Base-by-base conservation (phyloP, 768 basidiomycete species). In the Lentinula detonsa region DNA sequence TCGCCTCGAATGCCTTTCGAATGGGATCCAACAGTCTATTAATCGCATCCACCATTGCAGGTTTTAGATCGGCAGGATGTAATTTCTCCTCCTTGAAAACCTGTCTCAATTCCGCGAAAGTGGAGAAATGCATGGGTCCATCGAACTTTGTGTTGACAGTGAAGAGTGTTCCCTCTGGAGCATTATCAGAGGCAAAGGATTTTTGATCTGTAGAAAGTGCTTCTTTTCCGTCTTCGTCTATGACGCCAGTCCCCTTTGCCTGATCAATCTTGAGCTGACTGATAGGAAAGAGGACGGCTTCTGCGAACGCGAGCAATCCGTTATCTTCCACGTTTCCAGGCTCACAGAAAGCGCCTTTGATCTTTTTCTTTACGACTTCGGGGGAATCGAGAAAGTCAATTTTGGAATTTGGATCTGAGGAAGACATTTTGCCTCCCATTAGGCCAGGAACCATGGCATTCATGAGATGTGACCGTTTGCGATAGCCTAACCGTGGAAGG, bases 391-490 rank as follows among this genome's bases (percentile, higher is more conserved):
- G 86, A 74, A 98, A 93, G 76, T 99, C 97, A 71, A 98, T 96
- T 75, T 99, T 99, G 64, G 91, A 95, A 72, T 97, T 93, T 34
- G 94, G 94, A 67, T 98, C 96, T 1, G 96, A 98, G 1, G 95
- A 89, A 15, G 95, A 97, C 97, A 99, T 98, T 71, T 99, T 99
- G 16, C 93, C 92, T 35, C 95, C 95, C 46, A 87, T 87, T 37
- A 97, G 81, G 48, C 95, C 95, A 34, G 95, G 95, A 0, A 98
- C 93, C 95, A 98, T 98, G 37, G 84, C 78, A 75, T 98, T 99
- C 97, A 99, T 99, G 49, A 99, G 80, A 72, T 99, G 97, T 0
- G 95, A 91, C 37, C 96, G 93, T 74, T 97, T 98, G 57, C 78
- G 75, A 77, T 98, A 98, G 39, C 96, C 97, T 35, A 98, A 82